phyloP scores from a whole-genome alignment of 2,329 filamentous ascomycete species.

The Aspergillus sp. region DNA sequence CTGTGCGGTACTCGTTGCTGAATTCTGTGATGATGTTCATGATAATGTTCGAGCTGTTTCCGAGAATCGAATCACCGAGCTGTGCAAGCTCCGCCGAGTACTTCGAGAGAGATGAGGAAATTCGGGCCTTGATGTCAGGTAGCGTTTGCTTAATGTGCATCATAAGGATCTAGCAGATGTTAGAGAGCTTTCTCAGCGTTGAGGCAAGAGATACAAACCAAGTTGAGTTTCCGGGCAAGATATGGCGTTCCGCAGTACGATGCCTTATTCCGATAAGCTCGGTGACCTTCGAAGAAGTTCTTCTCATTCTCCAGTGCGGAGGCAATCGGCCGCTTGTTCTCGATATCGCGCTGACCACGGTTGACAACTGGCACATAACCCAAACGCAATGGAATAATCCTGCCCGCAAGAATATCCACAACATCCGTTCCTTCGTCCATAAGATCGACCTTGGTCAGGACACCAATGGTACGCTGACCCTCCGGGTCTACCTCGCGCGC shows the following conservation, averaged over 20 bases:
- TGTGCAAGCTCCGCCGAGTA: constrained; percentile 76
- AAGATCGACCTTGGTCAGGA: constrained; percentile 95
- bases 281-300: constrained; percentile 97
- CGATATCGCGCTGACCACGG: constrained; percentile 94
- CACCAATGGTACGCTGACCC: constrained; percentile 95
- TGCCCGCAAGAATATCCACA: constrained; percentile 94
- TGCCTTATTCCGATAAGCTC: constrained; percentile 97
- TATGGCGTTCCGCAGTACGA: constrained; percentile 98
- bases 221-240: constrained; percentile 89
- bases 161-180: constrained; percentile 71
- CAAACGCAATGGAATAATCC: constrained; percentile 89
- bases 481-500: constrained; percentile 96
- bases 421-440: constrained; percentile 99
- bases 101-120: constrained; percentile 88
- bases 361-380: constrained; percentile 98
- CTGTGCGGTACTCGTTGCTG: constrained; percentile 93
- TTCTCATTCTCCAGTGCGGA: constrained; percentile 89
- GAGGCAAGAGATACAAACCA: constrained; percentile 45
- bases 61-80: constrained; percentile 89
- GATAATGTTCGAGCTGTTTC: constrained; percentile 93
- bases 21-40: constrained; percentile 99
- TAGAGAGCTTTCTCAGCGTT: constrained; percentile 12
- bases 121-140: constrained; percentile 96
- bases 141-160: constrained; percentile 99
- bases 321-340: constrained; percentile 93